Evolutionary conservation across 2,329 filamentous ascomycete genomes (phyloP), one percentile per base, ranked within the genome.

Genomic region (Fusarium falciforme): DNA sequence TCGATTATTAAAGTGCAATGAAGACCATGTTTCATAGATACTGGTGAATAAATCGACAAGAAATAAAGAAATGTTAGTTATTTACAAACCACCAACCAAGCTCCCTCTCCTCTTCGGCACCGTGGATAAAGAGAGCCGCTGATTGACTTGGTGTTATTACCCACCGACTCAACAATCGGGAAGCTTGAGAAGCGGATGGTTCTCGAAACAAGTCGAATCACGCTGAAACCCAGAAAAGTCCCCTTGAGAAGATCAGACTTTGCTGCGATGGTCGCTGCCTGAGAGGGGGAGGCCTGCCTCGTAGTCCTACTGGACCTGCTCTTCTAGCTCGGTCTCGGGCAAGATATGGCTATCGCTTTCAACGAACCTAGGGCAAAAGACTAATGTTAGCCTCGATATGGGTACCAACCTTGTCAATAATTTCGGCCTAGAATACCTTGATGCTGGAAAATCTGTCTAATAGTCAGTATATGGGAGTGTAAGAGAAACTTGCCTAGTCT

Each of bases 171-270:
- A 40, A 40, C 16, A 40, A n/a, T 10, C 5, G 5, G 9, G 36
- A 47, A 47, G 17, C 12, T 16, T 3, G 42, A 16, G 22, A 25
- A 47, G 14, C 42, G 9, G 20, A 25, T 17, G 22, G 4, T 14
- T 10, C 42, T 47, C 42, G 14, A 47, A 47, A 40, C 36, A n/a
- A 40, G 2, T 6, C 17, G 9, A 40, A 40, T 40, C 36, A n/a
- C n/a, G 36, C 0, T n/a, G 8, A 3, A n/a, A 5, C 36, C 17
- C 9, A n/a, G 4, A 9, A 25, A 44, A 0, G 12, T 25, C 12
- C 14, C 42, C 22, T 47, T 25, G 22, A 25, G 14, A 7, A 9
- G 14, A 25, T 25, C 20, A 17, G 42, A 25, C 14, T 47, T 25
- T 47, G 42, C 1, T 1, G 14, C 2, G 22, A 25, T 47, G 42